phyloP scores from a whole-genome alignment of 495 filamentous ascomycete genomes.

The Neurospora sp. region DNA sequence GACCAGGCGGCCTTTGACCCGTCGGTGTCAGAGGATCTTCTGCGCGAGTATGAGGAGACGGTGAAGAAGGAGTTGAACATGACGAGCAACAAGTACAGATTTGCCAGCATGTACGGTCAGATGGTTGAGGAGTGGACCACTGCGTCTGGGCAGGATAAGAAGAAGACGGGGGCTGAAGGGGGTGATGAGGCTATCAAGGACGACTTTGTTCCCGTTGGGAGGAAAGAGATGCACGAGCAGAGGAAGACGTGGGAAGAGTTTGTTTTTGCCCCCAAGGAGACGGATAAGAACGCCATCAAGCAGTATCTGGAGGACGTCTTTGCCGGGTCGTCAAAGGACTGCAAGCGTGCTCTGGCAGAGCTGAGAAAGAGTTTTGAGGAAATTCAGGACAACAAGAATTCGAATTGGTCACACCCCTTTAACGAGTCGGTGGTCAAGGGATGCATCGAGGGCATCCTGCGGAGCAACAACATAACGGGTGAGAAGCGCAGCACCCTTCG shows the following conservation, averaged over 20 bases:
- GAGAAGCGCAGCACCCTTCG: constrained; percentile 48
- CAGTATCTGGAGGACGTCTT: constrained; percentile 48
- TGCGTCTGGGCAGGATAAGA: constrained; percentile 9
- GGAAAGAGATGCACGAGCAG: constrained; percentile 32
- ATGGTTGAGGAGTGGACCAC: constrained; percentile 54
- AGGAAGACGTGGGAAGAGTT: constrained; percentile 46
- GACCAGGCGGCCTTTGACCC: constrained; percentile 28
- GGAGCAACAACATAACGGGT: constrained; percentile 47
- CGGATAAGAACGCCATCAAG: constrained; percentile 24
- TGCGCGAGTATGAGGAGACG: constrained; percentile 29
- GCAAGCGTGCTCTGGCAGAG: neutral
- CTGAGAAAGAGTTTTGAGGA: neutral
- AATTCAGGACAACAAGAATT: constrained; percentile 10
- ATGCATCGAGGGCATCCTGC: constrained; percentile 43
- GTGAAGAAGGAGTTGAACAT: constrained; percentile 28
- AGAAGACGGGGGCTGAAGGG: constrained; percentile 8
- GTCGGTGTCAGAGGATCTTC: constrained; percentile 19
- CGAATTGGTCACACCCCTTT: constrained; percentile 12
- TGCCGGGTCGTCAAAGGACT: constrained; percentile 14
- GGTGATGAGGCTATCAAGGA: neutral
- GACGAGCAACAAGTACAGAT: constrained; percentile 45
- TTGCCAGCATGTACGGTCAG: constrained; percentile 50
- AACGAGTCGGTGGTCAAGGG: constrained; percentile 7
- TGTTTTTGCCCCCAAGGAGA: constrained; percentile 28
- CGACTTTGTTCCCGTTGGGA: constrained; percentile 11